These are phyloP conservation scores for Salix koriyanagi DNA, from an alignment of 345 rosid genomes.

Conservation along the genomic window DNA sequence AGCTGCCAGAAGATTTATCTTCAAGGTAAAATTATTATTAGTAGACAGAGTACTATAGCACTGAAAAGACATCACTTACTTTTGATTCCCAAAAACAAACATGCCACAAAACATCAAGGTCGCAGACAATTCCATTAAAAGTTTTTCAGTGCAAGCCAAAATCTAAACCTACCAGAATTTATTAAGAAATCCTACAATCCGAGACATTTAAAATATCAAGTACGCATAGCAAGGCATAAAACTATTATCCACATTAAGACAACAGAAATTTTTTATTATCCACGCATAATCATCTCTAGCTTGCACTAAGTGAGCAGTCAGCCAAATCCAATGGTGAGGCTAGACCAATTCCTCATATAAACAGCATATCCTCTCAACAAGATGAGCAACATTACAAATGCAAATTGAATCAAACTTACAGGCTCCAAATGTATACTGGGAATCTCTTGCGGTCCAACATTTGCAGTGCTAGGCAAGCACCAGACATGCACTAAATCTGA, in stretches of 20 bases:
- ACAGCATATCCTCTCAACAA: background rate
- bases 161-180: background rate
- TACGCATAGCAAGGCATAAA: too few relatives aligned
- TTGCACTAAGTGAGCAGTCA: too few relatives aligned
- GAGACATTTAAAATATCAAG: too few relatives aligned
- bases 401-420: constrained; percentile 41
- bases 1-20: constrained; percentile 90
- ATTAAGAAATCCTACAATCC: too few relatives aligned
- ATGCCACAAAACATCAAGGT: background rate
- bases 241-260: too few relatives aligned
- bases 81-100: background rate
- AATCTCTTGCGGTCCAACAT: constrained; percentile 77
- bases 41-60: constrained; percentile 13
- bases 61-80: background rate
- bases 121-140: background rate
- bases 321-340: too few relatives aligned
- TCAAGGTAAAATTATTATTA: constrained; percentile 27
- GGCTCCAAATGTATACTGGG: constrained; percentile 66
- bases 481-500: constrained; percentile 71
- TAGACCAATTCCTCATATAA: too few relatives aligned
- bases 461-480: constrained; percentile 84
- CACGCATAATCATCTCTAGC: too few relatives aligned
- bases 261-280: too few relatives aligned
- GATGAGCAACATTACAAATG: constrained; percentile 1
- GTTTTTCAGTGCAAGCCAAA: background rate